Percentiles rank a stretch among this genome's conserved stretches.
Evolutionary conservation across 2,329 filamentous ascomycete species (phyloP).

Genomic region (Talaromyces sp.): DNA sequence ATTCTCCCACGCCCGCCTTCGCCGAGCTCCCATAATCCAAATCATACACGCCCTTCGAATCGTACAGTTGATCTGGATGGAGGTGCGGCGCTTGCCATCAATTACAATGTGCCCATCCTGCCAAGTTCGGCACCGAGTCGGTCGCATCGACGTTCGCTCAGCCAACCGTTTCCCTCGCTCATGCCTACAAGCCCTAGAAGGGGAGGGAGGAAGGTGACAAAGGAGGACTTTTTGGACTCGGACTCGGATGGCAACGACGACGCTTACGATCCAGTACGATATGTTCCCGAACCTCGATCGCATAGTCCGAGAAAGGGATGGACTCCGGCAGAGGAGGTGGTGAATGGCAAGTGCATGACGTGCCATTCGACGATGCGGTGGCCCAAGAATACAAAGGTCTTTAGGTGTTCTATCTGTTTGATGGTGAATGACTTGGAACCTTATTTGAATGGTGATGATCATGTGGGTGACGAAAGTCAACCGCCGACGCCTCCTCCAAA

Average conservation of each 20-base stretch:
- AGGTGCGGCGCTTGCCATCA: conserved; percentile 16
- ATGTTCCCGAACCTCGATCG: conserved; percentile 28
- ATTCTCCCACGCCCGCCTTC: conserved; percentile 25
- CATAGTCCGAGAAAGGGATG: conserved; percentile 37
- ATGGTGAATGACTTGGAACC: conserved; percentile 76
- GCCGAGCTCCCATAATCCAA: conserved; percentile 15
- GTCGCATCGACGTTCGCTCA: conserved; percentile 63
- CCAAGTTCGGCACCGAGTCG: conserved; percentile 13
- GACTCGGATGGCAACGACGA: conserved; percentile 44
- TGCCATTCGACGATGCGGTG: conserved; percentile 77
- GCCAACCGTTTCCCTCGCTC: conserved; percentile 72
- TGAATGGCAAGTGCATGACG: conserved; percentile 75
- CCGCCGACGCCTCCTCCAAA: conserved; percentile 15
- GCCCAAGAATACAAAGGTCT: conserved; percentile 67
- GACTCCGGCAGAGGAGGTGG: conserved; percentile 55
- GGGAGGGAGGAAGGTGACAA: conserved; percentile 49
- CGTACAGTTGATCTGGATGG: conserved; percentile 13
- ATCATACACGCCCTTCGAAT: conserved; percentile 5
- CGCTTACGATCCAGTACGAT: conserved; percentile 20
- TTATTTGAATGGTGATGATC: conserved; percentile 17
- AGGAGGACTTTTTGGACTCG: conserved; percentile 40
- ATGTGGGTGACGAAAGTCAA: conserved; percentile 13
- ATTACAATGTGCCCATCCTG: conserved; percentile 15
- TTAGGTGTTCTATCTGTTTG: conserved; percentile 77
- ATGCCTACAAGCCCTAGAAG: conserved; percentile 52